Evolutionary conservation across 208 protist genomes (phyloP).

Genomic region (Trypanosoma brucei): DNA sequence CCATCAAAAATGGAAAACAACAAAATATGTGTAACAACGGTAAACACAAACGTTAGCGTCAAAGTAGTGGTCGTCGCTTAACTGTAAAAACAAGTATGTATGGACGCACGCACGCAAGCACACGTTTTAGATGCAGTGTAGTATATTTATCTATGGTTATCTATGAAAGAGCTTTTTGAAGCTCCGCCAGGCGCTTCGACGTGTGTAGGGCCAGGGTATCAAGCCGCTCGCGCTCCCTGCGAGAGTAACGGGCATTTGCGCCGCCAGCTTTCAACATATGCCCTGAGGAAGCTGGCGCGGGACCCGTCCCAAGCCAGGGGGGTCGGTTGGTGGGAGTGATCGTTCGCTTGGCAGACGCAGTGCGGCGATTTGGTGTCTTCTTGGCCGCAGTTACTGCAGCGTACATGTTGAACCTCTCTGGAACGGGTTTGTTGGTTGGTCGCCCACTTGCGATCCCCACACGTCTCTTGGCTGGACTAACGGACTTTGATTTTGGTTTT

Average conservation of each 20-base stretch:
- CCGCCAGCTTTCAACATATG: neutral
- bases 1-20: too few species aligned
- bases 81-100: constrained; percentile 6
- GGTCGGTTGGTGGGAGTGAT: neutral
- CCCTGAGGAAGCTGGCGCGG: neutral
- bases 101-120: neutral
- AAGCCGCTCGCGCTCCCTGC: constrained; percentile 15
- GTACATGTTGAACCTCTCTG: constrained; percentile 35
- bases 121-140: neutral
- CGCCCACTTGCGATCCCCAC: neutral
- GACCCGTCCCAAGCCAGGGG: neutral
- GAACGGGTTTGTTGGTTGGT: constrained; percentile 2
- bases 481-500: neutral
- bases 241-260: constrained; percentile 6
- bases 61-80: neutral
- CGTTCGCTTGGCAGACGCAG: neutral
- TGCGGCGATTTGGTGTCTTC: neutral
- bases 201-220: constrained; percentile 20
- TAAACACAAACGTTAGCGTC: too few species aligned
- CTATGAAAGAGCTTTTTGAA: constrained; percentile 27
- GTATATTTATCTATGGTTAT: constrained; percentile 7
- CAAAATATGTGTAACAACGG: too few species aligned
- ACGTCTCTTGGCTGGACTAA: neutral
- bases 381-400: constrained; percentile 7
- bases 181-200: constrained; percentile 20